Evolutionary conservation across 345 rosid species (phyloP).

Genomic region (Cardamine resedifolia): DNA sequence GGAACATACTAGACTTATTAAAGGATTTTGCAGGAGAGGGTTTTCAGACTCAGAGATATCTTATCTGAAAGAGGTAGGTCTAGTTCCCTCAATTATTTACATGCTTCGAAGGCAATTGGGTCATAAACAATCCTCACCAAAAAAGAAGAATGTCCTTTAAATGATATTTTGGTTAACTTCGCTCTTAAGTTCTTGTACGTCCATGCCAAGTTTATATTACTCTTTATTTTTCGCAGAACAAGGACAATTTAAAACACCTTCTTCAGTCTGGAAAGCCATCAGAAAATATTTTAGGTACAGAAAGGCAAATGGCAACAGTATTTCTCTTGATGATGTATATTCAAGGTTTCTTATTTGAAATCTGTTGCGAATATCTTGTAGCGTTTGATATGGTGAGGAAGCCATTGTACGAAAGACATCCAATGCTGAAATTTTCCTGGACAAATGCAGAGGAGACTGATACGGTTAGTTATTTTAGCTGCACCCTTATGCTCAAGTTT

Average conservation of each 20-base stretch:
- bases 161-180: neutral
- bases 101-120: slow-evolving; percentile 14
- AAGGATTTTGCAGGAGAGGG: slow-evolving; percentile 74
- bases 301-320: neutral
- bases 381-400: slow-evolving; percentile 84
- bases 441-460: slow-evolving; percentile 80
- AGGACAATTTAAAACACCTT: slow-evolving; percentile 55
- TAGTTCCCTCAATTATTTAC: slow-evolving; percentile 10
- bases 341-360: slow-evolving; percentile 22
- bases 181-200: slow-evolving; percentile 12
- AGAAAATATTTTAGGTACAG: slow-evolving; percentile 69
- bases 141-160: neutral
- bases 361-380: slow-evolving; percentile 42
- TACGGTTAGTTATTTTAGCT: slow-evolving; percentile 53
- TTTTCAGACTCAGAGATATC: slow-evolving; percentile 82
- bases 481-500: slow-evolving; percentile 3
- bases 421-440: slow-evolving; percentile 92
- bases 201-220: slow-evolving; percentile 1
- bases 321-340: slow-evolving; percentile 18
- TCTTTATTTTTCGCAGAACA: slow-evolving; percentile 50
- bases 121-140: neutral
- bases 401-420: slow-evolving; percentile 94
- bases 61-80: slow-evolving; percentile 73
- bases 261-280: slow-evolving; percentile 65
- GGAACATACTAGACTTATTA: slow-evolving; percentile 26